These are phyloP conservation scores for Eucalyptus decipiens DNA, from an alignment of 345 rosid genomes.

Conservation along the genomic window DNA sequence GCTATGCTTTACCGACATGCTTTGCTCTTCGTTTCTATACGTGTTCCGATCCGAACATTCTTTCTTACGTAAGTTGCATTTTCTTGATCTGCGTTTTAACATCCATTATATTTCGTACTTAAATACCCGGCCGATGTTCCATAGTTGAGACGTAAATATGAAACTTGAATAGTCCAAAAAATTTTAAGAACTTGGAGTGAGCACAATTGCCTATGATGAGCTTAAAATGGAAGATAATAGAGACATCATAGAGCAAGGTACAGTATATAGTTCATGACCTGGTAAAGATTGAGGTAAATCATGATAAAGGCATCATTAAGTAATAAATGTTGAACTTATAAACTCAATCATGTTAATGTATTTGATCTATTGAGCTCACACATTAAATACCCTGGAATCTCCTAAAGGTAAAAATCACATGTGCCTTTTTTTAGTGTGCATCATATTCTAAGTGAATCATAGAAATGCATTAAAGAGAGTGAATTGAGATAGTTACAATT, in stretches of 20 bases:
- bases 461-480: background rate
- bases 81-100: fast-evolving
- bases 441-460: background rate
- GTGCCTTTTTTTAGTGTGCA: background rate
- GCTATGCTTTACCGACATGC: background rate
- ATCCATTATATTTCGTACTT: background rate
- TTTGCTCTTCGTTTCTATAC: too few relatives aligned
- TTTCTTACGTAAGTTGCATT: background rate
- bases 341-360: background rate
- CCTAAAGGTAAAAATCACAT: background rate
- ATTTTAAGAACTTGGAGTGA: background rate
- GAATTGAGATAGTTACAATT: background rate
- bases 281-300: background rate
- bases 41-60: fast-evolving
- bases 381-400: background rate
- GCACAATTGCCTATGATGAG: background rate
- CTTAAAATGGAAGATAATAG: background rate
- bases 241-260: background rate
- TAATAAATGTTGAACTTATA: background rate
- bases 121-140: too few relatives aligned
- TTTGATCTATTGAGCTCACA: background rate
- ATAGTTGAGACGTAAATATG: background rate
- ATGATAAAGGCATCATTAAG: background rate
- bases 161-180: background rate
- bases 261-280: background rate